Evolutionary conservation across 805 yeast genomes (phyloP).

Genomic region (Starmerella apis): DNA sequence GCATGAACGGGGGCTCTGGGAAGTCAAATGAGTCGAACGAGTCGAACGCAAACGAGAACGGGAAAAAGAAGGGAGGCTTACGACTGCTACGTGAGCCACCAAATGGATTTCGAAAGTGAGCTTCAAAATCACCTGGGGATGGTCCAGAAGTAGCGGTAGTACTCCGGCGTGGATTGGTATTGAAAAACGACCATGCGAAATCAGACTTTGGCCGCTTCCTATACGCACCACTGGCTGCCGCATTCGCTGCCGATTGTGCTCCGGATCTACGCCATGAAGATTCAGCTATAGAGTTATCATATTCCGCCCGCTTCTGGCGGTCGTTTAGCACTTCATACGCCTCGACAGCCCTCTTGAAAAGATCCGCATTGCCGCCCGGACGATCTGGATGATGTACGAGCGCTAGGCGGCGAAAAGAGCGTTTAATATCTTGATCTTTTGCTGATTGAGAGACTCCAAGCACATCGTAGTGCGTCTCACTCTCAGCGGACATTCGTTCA

Average conservation of each 20-base stretch:
- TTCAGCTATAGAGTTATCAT: conserved; percentile 28
- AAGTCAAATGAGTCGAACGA: background rate
- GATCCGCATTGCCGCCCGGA: conserved; percentile 24
- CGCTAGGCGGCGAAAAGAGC: conserved; percentile 34
- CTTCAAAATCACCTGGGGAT: background rate
- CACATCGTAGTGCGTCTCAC: conserved; percentile 10
- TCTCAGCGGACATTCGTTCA: background rate
- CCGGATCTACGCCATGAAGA: background rate
- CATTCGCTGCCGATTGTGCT: background rate
- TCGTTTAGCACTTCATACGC: conserved; percentile 32
- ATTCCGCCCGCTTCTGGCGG: conserved; percentile 25
- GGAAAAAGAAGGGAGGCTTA: background rate
- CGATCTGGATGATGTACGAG: conserved; percentile 40
- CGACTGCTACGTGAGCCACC: background rate
- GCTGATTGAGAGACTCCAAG: background rate
- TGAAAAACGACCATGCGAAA: background rate
- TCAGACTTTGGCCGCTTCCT: background rate
- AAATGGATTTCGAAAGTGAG: background rate
- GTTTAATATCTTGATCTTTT: conserved; percentile 11
- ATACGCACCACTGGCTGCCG: conserved; percentile 1
- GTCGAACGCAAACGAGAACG: background rate
- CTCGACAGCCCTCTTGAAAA: conserved; percentile 30
- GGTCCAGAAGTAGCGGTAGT: background rate
- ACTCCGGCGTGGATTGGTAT: background rate
- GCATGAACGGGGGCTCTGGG: conserved; percentile 6